A percentile compares a stretch with the other conserved stretches of the same genome.
phyloP scores from a whole-genome alignment of 2,329 filamentous ascomycete genomes.

The Fusarium sarcochroum region DNA sequence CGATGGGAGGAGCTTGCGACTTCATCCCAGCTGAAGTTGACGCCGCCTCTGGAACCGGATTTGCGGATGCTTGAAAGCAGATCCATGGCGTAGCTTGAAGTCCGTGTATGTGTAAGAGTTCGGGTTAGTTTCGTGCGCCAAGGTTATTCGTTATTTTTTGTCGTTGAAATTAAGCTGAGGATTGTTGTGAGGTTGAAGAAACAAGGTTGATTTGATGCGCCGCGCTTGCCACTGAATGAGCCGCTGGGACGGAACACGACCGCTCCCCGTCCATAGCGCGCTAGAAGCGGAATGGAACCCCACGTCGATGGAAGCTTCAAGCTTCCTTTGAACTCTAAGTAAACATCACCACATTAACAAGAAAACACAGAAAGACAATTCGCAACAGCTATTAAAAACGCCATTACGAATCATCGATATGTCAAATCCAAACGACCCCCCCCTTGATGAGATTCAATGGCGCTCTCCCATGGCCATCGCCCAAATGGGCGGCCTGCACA shows the following conservation, averaged over 20 bases:
- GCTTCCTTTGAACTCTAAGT: slow-evolving; percentile 9
- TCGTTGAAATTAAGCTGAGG: background rate
- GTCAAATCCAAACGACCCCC: slow-evolving; percentile 63
- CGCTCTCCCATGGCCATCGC: slow-evolving; percentile 64
- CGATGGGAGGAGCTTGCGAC: slow-evolving; percentile 89
- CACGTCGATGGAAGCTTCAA: slow-evolving; percentile 29
- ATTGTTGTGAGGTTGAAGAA: slow-evolving; percentile 11
- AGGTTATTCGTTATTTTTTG: background rate
- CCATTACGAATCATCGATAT: slow-evolving; percentile 49
- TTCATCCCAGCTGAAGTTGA: slow-evolving; percentile 97
- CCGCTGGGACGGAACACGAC: slow-evolving; percentile 30
- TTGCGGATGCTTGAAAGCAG: slow-evolving; percentile 93
- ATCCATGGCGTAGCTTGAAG: slow-evolving; percentile 75
- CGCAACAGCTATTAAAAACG: background rate
- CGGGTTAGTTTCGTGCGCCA: background rate
- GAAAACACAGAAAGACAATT: background rate
- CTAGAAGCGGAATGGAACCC: slow-evolving; percentile 40
- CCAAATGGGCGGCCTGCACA: slow-evolving; percentile 71
- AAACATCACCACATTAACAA: slow-evolving; percentile 20
- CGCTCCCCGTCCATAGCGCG: slow-evolving; percentile 17
- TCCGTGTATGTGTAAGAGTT: background rate
- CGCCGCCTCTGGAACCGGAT: slow-evolving; percentile 89
- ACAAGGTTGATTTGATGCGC: slow-evolving; percentile 21
- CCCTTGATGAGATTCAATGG: slow-evolving; percentile 79
- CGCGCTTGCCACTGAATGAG: slow-evolving; percentile 21